Base-by-base conservation (phyloP, 495 filamentous ascomycete genomes). In the Penicillium subrubescens region DNA sequence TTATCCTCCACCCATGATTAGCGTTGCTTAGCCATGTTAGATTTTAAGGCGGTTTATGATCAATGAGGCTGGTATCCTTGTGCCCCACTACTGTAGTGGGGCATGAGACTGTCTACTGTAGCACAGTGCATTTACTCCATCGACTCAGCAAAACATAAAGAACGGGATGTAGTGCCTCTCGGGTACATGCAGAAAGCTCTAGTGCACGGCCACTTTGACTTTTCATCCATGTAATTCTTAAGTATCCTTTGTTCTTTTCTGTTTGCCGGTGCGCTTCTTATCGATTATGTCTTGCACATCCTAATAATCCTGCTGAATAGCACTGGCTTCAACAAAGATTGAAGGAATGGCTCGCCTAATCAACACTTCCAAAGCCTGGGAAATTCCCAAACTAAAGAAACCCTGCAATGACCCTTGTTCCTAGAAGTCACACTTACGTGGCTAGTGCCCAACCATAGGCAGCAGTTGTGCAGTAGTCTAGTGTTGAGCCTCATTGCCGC, bases 401-500 rank as follows among this genome's bases (percentile, higher is more conserved):
- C 35, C 11, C 35, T 17, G 15, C 37, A 17, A 41, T 41, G 17
- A 37, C 6, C 12, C 37, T 41, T 17, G 37, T 17, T 17, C 5
- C 12, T 12, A 11, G 37, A 14, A 6, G 37, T 8, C 8, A 33
- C 31, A 33, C 5, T 33, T 33, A 33, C 37, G 37, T 41, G 37
- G 37, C 37, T 41, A 41, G 37, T 41, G 37, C 37, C 37, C 37
- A 19, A 3, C 41, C 41, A n/a, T 8, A 48, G 43, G 43, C 43
- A 27, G 57, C 43, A 19, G 12, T 12, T 41, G 14, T 41, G 37
- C 37, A 41, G 37, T 5, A 41, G 31, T 33, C 2, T 33, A 7
- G 5, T 33, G 31, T 15, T 41, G 43, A 50, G 57, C 43, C 57
- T 59, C 57, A 59, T 33, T 33, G 43, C 29, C 8, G 29, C 57